phyloP scores from a whole-genome alignment of 2,329 filamentous ascomycete genomes.

The Ambrosiella cleistominuta region DNA sequence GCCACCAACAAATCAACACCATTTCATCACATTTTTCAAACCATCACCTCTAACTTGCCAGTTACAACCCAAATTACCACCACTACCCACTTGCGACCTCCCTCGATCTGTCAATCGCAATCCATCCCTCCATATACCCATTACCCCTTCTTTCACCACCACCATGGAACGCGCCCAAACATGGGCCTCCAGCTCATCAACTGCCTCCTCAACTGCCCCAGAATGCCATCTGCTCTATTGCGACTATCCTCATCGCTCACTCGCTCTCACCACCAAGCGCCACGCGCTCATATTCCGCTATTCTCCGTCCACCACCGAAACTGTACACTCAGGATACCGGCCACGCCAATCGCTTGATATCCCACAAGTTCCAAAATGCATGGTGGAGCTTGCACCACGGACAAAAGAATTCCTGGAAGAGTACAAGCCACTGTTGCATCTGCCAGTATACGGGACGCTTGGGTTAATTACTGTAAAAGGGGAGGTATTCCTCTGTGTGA shows the following conservation, averaged over 20 bases:
- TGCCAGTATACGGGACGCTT: conserved; percentile 68
- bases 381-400: conserved; percentile 66
- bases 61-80: too few species aligned
- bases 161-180: conserved; percentile 13
- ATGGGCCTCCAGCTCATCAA: conserved; percentile 10
- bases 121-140: neutral
- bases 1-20: too few species aligned
- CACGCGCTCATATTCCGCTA: conserved; percentile 76
- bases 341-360: conserved; percentile 23
- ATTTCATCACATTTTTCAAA: too few species aligned
- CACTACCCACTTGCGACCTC: too few species aligned
- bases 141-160: neutral
- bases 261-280: conserved; percentile 64
- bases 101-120: too few species aligned
- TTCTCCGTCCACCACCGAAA: conserved; percentile 46
- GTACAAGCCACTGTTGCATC: conserved; percentile 57
- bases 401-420: conserved; percentile 51
- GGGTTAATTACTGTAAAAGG: conserved; percentile 68
- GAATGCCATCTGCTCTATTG: conserved; percentile 67
- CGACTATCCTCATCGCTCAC: conserved; percentile 72
- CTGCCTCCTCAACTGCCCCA: conserved; percentile 22
- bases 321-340: conserved; percentile 35
- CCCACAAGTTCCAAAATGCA: conserved; percentile 46
- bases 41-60: too few species aligned
- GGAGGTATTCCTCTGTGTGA: conserved; percentile 81